A percentile compares a stretch with the other conserved stretches of the same genome.
phyloP scores from a whole-genome alignment of 768 basidiomycete genomes.

The Leucosporidium scottii region DNA sequence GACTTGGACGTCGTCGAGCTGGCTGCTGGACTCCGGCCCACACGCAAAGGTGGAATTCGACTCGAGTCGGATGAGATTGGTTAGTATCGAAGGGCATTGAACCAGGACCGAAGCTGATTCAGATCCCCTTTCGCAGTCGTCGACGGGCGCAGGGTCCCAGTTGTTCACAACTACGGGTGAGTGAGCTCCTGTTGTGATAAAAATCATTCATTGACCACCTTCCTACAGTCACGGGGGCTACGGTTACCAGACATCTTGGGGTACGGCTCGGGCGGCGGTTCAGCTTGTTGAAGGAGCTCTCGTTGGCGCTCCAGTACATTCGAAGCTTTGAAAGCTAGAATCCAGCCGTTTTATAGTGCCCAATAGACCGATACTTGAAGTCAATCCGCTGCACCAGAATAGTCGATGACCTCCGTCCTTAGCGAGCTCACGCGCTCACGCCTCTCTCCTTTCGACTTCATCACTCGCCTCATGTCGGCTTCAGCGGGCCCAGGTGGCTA shows the following conservation, averaged over 20 bases:
- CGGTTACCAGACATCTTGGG: conserved; percentile 62
- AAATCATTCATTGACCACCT: neutral
- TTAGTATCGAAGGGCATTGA: conserved; percentile 9
- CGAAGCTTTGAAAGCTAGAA: too few relatives aligned
- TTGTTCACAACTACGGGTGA: conserved; percentile 61
- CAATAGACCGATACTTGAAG: too few relatives aligned
- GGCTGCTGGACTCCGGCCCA: conserved; percentile 60
- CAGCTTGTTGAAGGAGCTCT: conserved; percentile 38
- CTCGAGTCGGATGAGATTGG: conserved; percentile 50
- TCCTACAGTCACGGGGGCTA: conserved; percentile 55
- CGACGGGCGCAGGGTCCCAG: conserved; percentile 45
- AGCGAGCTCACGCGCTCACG: too few relatives aligned
- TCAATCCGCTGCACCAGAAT: too few relatives aligned
- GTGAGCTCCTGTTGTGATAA: neutral
- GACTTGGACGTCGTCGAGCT: conserved; percentile 47
- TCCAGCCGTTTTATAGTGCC: too few relatives aligned
- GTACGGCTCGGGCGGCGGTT: conserved; percentile 52
- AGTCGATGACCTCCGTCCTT: too few relatives aligned
- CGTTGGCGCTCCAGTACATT: too few relatives aligned
- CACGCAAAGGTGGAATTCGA: conserved; percentile 60
- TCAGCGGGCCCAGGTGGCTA: neutral
- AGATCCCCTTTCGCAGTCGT: neutral
- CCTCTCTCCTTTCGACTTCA: too few relatives aligned
- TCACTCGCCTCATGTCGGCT: too few relatives aligned
- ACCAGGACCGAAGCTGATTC: neutral